phyloP scores from a whole-genome alignment of 2,329 filamentous ascomycete species.

The Alternaria ethzedia region DNA sequence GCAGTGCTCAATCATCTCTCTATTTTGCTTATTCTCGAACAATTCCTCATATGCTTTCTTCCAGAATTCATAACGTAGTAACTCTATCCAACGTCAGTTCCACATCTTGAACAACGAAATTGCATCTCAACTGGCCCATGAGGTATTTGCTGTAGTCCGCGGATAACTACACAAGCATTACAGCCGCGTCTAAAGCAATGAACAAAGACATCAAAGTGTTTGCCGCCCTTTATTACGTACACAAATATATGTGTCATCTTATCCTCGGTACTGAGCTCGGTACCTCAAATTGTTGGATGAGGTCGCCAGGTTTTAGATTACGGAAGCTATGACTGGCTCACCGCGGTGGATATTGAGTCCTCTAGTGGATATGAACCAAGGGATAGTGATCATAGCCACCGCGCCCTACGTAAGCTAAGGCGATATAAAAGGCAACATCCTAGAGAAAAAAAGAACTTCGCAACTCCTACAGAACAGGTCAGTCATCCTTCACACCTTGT shows the following conservation, averaged over 20 bases:
- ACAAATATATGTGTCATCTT: not conserved
- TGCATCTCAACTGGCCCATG: not conserved
- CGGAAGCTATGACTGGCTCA: not conserved
- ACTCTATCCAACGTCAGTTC: not conserved
- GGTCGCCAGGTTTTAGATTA: not conserved
- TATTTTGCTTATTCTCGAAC: not conserved
- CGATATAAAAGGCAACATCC: not conserved
- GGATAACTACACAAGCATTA: not conserved
- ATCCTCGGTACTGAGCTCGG: not conserved
- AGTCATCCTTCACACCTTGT: not conserved
- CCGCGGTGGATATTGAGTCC: not conserved
- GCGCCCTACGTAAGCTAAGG: not conserved
- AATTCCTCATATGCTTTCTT: not conserved
- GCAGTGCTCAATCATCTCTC: not conserved
- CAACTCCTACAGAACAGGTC: not conserved
- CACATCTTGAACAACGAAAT: not conserved
- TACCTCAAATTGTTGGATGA: not conserved
- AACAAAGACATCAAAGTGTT: not conserved
- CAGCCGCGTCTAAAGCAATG: not conserved
- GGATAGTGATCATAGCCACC: not conserved
- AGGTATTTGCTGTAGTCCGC: not conserved
- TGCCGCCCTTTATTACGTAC: not conserved
- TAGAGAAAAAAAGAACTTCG: not conserved
- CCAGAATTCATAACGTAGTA: not conserved
- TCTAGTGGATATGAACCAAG: not conserved